phyloP scores from a whole-genome alignment of 2,329 filamentous ascomycete species.

The Zymoseptoria pseudotritici region DNA sequence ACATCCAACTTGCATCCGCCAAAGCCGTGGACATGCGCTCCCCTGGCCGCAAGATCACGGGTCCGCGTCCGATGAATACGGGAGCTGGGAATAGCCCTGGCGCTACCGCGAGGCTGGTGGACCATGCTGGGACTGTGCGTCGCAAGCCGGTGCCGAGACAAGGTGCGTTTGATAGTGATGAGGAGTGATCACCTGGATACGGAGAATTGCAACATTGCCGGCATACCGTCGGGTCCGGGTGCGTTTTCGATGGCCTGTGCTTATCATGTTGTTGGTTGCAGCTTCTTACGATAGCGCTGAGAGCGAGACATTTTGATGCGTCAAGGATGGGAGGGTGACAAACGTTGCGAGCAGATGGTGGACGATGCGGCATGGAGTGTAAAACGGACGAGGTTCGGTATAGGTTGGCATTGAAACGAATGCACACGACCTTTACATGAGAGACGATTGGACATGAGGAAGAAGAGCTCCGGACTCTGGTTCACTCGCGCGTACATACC shows the following conservation, averaged over 20 bases:
- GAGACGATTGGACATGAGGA: too few species aligned
- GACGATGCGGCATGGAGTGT: too few species aligned
- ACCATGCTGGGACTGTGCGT: slow-evolving; percentile 18
- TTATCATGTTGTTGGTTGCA: slow-evolving; percentile 1
- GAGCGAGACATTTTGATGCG: slow-evolving; percentile 17
- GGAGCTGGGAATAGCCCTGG: slow-evolving; percentile 23
- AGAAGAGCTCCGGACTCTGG: too few species aligned
- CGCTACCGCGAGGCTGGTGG: not conserved
- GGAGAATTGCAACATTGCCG: not conserved
- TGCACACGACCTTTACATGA: too few species aligned
- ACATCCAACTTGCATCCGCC: slow-evolving; percentile 17
- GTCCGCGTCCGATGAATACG: slow-evolving; percentile 42
- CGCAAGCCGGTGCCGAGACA: slow-evolving; percentile 24
- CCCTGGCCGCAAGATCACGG: slow-evolving; percentile 40
- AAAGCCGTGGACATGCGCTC: slow-evolving; percentile 25
- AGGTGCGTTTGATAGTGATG: slow-evolving; percentile 10
- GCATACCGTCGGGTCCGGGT: not conserved
- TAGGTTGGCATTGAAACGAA: too few species aligned
- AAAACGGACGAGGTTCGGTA: too few species aligned
- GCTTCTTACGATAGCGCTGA: slow-evolving; percentile 17
- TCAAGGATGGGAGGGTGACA: too few species aligned
- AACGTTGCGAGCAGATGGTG: not conserved
- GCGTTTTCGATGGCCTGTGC: not conserved
- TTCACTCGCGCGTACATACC: too few species aligned
- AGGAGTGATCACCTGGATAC: not conserved